These are phyloP conservation scores for Suillus occidentalis DNA, from an alignment of 768 basidiomycete species.

Conservation along the genomic window DNA sequence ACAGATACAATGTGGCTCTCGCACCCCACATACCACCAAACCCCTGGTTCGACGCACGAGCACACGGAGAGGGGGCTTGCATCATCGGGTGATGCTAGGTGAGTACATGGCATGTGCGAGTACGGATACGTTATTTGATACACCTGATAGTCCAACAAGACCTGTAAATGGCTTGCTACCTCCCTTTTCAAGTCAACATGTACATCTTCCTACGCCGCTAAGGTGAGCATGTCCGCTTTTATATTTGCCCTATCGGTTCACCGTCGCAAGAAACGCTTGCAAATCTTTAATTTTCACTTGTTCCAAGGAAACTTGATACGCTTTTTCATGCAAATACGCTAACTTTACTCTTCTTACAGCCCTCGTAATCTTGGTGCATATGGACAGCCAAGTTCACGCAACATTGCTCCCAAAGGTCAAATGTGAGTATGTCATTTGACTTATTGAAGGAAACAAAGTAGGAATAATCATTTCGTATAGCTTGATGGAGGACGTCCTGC, in stretches of 20 bases:
- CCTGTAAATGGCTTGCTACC: slow-evolving; percentile 3
- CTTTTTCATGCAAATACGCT: not conserved
- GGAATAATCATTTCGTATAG: not conserved
- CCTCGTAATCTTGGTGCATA: slow-evolving; percentile 35
- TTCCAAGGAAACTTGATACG: not conserved
- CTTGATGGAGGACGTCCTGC: slow-evolving; percentile 13
- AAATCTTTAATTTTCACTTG: not conserved
- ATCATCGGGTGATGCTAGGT: not conserved
- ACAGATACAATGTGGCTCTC: not conserved
- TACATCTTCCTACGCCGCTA: slow-evolving; percentile 32
- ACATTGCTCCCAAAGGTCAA: slow-evolving; percentile 12
- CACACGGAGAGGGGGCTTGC: not conserved
- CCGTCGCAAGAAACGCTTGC: not conserved
- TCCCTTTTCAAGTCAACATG: slow-evolving; percentile 16
- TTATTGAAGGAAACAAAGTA: not conserved
- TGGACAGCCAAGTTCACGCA: slow-evolving; percentile 20
- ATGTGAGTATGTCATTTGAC: slow-evolving; percentile 17
- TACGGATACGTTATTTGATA: not conserved
- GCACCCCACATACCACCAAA: not conserved
- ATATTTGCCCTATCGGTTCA: not conserved
- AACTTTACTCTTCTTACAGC: slow-evolving; percentile 24
- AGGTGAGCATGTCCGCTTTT: slow-evolving; percentile 20
- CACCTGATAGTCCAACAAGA: slow-evolving; percentile 2
- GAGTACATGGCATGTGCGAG: not conserved
- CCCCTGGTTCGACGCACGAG: not conserved